Conservation (phyloP, 2,329 filamentous ascomycete species). For the Colletotrichum sp. region DNA sequence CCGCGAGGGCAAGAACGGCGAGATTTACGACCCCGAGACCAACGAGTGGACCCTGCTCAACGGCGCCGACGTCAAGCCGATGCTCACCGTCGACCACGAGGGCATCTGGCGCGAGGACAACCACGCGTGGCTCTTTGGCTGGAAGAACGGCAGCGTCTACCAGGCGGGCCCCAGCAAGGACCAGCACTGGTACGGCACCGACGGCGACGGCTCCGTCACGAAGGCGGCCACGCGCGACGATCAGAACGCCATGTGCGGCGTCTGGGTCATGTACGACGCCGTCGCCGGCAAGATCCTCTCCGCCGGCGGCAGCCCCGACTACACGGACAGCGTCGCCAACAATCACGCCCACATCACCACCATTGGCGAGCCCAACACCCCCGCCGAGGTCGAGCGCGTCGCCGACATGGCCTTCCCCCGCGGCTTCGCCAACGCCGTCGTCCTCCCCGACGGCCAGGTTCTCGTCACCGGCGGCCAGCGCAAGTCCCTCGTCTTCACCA, state of each 20-base stretch:
- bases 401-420: conserved; percentile 39
- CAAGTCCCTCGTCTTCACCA: conserved; percentile 46
- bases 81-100: conserved; percentile 54
- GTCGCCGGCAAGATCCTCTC: conserved; percentile 61
- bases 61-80: conserved; percentile 47
- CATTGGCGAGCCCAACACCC: conserved; percentile 34
- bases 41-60: conserved; percentile 51
- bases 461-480: conserved; percentile 53
- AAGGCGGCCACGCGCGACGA: conserved; percentile 47
- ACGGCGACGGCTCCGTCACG: conserved; percentile 41
- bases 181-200: conserved; percentile 62
- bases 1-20: conserved; percentile 56
- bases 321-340: conserved; percentile 45
- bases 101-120: conserved; percentile 51
- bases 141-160: conserved; percentile 54
- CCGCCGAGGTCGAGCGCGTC: conserved; percentile 28
- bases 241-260: conserved; percentile 58
- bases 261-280: conserved; percentile 62
- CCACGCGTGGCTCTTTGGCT: conserved; percentile 36
- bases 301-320: conserved; percentile 51
- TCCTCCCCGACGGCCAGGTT: conserved; percentile 52
- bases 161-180: conserved; percentile 57
- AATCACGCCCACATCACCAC: conserved; percentile 54
- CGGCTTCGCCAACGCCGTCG: conserved; percentile 48
- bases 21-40: conserved; percentile 51